A percentile compares a stretch with the other conserved stretches of the same genome.
Conservation (phyloP, 202 grass and related monocot species). For the Bolboschoenoplectus hybrid region DNA sequence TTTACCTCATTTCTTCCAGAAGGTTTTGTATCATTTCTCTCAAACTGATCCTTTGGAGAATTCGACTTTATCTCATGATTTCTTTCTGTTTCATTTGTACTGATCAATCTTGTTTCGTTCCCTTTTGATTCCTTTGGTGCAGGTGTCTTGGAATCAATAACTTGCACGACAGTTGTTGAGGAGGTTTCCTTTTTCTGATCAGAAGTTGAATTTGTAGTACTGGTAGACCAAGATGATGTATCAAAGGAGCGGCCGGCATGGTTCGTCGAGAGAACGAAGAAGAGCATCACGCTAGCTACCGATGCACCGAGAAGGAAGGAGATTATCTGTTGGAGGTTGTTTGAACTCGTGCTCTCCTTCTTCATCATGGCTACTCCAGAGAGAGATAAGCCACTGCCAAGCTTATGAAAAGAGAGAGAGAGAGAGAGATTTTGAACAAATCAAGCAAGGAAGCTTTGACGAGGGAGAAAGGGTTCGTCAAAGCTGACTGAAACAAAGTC, state of each 20-base stretch:
- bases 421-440: slow-evolving; percentile 34
- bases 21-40: not conserved
- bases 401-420: not conserved
- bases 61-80: not conserved
- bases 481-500: slow-evolving; percentile 26
- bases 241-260: not conserved
- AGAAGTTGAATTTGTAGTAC: not conserved
- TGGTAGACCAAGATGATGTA: slow-evolving; percentile 33
- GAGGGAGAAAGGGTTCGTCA: slow-evolving; percentile 1
- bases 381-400: not conserved
- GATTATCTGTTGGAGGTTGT: slow-evolving; percentile 49
- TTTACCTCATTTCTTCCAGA: slow-evolving; percentile 11
- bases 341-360: slow-evolving; percentile 53
- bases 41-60: not conserved
- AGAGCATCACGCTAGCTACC: slow-evolving; percentile 51
- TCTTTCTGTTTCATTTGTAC: not conserved
- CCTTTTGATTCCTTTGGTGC: not conserved
- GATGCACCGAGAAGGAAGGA: slow-evolving; percentile 63
- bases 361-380: slow-evolving; percentile 11
- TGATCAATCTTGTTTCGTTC: slow-evolving; percentile 11
- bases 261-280: slow-evolving; percentile 53
- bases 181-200: not conserved
- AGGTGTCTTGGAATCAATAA: not conserved
- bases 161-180: not conserved
- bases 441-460: not conserved